phyloP scores from a whole-genome alignment of 2,329 filamentous ascomycete genomes.

The Lasiodiplodia sp. region DNA sequence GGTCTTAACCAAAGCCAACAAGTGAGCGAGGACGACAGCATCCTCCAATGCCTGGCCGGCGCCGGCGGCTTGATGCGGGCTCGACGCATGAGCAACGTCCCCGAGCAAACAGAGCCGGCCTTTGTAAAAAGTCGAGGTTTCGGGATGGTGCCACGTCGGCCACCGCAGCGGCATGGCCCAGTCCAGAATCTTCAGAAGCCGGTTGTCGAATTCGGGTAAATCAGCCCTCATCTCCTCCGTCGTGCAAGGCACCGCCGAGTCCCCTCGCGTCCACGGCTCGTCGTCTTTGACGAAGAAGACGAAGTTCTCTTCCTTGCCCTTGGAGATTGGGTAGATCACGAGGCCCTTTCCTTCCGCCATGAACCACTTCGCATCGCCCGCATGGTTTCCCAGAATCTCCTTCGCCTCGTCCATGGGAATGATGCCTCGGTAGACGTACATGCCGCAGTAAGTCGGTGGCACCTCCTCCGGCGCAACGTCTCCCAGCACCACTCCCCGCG shows the following conservation, averaged over 20 bases:
- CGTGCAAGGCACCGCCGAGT: constrained; percentile 33
- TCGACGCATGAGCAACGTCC: constrained; percentile 57
- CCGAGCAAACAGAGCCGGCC: constrained; percentile 56
- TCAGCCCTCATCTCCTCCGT: constrained; percentile 38
- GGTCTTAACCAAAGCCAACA: constrained; percentile 39
- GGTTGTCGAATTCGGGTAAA: constrained; percentile 30
- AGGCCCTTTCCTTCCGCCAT: constrained; percentile 35
- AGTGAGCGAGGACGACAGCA: constrained; percentile 52
- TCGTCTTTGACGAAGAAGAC: constrained; percentile 36
- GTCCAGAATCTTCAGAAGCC: constrained; percentile 20
- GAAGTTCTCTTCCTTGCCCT: constrained; percentile 36
- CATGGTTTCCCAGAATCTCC: constrained; percentile 44
- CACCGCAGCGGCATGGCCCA: constrained; percentile 52
- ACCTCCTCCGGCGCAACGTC: constrained; percentile 34
- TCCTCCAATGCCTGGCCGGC: constrained; percentile 65
- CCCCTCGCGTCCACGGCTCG: constrained; percentile 31
- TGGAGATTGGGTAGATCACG: constrained; percentile 39
- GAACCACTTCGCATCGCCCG: constrained; percentile 42
- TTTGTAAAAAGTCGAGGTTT: constrained; percentile 49
- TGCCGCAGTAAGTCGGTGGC: constrained; percentile 37
- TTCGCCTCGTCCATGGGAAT: constrained; percentile 47
- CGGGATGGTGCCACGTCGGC: constrained; percentile 57
- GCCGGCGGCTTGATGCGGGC: constrained; percentile 63
- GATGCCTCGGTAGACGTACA: constrained; percentile 41
- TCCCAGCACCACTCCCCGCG: constrained; percentile 30